phyloP scores from a whole-genome alignment of 75 land plant genomes.

The Cupressus sempervirens region DNA sequence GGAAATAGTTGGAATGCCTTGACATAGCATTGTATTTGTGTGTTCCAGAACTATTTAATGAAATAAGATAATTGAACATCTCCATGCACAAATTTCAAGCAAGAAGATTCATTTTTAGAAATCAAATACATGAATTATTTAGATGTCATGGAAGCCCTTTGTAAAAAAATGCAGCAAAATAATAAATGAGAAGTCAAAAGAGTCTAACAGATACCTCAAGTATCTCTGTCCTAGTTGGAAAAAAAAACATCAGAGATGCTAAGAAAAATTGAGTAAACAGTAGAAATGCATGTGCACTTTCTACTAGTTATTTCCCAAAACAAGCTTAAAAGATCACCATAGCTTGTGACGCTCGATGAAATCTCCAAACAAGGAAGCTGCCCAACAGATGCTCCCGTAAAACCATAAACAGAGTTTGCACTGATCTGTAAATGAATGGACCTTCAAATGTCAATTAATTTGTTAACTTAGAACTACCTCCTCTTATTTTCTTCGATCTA shows the following conservation, averaged over 20 bases:
- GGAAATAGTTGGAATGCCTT: not conserved
- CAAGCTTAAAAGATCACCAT: conserved; percentile 44
- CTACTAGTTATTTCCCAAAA: not conserved
- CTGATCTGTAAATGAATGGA: conserved; percentile 60
- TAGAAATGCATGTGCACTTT: not conserved
- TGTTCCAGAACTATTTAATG: not conserved
- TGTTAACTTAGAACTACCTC: not conserved
- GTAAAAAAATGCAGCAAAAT: not conserved
- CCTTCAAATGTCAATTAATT: not conserved
- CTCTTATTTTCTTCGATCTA: conserved; percentile 3
- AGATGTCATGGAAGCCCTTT: not conserved
- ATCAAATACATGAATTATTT: not conserved
- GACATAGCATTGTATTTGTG: not conserved
- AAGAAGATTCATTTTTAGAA: not conserved
- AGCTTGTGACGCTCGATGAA: conserved; percentile 99
- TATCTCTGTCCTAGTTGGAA: not conserved
- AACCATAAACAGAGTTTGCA: conserved; percentile 99
- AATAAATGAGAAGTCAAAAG: not conserved
- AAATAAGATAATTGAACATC: not conserved
- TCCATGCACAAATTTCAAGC: not conserved
- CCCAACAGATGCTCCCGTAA: conserved; percentile 94
- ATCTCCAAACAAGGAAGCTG: conserved; percentile 97
- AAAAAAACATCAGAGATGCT: not conserved
- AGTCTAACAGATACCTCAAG: not conserved
- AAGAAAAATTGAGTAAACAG: not conserved